Evolutionary conservation across 1,284 basidiomycete genomes (phyloP), one percentile per base, ranked within the genome.

Genomic region (Rhodotorula sp.): DNA sequence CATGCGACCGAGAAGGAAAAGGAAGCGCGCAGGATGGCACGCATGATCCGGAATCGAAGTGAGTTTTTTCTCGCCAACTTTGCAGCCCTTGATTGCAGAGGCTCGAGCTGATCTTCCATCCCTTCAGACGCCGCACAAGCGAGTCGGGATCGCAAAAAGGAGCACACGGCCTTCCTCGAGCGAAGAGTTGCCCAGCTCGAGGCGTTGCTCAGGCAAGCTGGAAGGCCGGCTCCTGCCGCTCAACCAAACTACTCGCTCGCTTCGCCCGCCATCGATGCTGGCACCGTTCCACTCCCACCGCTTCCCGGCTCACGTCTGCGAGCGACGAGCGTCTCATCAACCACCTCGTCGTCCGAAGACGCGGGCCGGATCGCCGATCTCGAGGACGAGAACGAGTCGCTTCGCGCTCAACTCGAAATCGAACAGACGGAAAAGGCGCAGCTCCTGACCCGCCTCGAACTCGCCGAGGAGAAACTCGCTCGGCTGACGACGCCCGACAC

Each of bases 131-230:
- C 74, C 49, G 74, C 74, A 26, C 74, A 76, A 60, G 74, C 74
- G 23, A 74, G 72, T 16, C 67, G 74, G 10, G 74, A 76, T 54
- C 72, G 74, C 61, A 76, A 76, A 59, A 76, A 76, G 65, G 74
- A 73, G 48, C 74, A 76, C 67, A 69, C 69, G 8, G 23, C 56
- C 0, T 65, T 47, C 52, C 64, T 76, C 43, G 74, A 76, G 31
- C 63, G 62, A 5, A 61, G 72, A 3, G 68, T 72, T 31, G 68
- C 66, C 4, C 64, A 72, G 31, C 72, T 76, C 64, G 75, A 76
- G 56, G 47, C 63, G 4, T 65, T 65, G 34, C 58, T 76, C 15
- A 58, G 48, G 31, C 34, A n/a, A 21, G 29, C 54, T 6, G 57
- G 39, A 16, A n/a, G 65, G 43, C 54, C 54, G 23, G 54, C 54